phyloP scores from a whole-genome alignment of 2,329 filamentous ascomycete species.

The Nemania sp. region DNA sequence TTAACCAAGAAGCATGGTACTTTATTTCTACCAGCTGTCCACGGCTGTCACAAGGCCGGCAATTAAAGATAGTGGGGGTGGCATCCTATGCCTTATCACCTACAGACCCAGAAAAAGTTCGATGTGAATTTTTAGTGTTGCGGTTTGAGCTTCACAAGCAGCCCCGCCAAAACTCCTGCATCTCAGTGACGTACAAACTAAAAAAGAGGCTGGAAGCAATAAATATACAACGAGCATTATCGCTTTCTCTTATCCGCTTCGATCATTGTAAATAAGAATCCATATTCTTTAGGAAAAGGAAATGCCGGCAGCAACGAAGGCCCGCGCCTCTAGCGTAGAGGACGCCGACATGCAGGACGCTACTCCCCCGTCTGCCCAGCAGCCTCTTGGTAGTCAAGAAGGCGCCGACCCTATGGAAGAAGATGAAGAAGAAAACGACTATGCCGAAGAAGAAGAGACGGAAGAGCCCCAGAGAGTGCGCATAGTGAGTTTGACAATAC shows the following conservation, averaged over 20 bases:
- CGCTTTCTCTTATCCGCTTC: neutral
- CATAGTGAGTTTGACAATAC: constrained; percentile 62
- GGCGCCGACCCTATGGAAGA: constrained; percentile 51
- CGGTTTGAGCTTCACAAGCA: constrained; percentile 18
- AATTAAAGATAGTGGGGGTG: neutral
- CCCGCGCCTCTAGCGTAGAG: constrained; percentile 38
- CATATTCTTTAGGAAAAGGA: constrained; percentile 3
- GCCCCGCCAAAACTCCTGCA: constrained; percentile 34
- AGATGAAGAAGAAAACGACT: constrained; percentile 49
- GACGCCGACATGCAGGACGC: constrained; percentile 50
- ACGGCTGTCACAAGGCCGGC: constrained; percentile 20
- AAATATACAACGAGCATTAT: neutral
- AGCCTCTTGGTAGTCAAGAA: constrained; percentile 57
- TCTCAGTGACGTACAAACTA: constrained; percentile 14
- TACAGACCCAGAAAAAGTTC: constrained; percentile 29
- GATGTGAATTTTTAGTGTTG: constrained; percentile 31
- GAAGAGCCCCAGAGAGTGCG: constrained; percentile 69
- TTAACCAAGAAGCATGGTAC: too few relatives aligned
- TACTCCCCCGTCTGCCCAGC: constrained; percentile 49
- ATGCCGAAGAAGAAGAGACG: constrained; percentile 61
- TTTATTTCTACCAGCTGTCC: constrained; percentile 6
- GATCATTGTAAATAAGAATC: neutral
- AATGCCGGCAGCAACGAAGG: constrained; percentile 47
- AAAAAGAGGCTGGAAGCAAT: neutral
- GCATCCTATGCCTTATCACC: neutral